Evolutionary conservation across 352 stramenopile genomes (phyloP).

Genomic region (Globisporangium rhizosaccharum): DNA sequence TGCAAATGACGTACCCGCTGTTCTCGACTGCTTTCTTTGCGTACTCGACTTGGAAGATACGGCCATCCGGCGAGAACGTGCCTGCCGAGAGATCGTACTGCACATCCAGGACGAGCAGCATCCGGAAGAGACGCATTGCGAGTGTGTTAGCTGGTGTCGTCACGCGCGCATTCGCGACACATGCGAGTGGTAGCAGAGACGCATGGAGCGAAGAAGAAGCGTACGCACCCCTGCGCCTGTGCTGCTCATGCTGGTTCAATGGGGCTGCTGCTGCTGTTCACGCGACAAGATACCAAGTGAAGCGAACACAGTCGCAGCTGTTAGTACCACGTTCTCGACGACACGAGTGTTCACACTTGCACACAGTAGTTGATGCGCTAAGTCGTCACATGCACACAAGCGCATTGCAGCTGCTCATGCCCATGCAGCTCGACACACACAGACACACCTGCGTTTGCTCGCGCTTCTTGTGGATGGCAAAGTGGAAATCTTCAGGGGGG

Average conservation of each 20-base stretch:
- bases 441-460: background rate
- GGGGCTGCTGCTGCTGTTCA: background rate
- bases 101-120: background rate
- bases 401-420: background rate
- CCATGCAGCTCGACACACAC: background rate
- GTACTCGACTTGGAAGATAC: conserved; percentile 99
- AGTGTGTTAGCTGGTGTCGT: background rate
- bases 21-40: conserved; percentile 98
- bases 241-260: conserved; percentile 60
- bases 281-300: background rate
- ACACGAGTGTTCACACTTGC: too few relatives aligned
- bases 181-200: background rate
- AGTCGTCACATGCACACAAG: background rate
- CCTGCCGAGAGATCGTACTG: conserved; percentile 85
- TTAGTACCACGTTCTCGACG: background rate
- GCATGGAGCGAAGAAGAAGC: background rate
- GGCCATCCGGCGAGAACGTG: conserved; percentile 97
- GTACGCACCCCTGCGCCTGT: conserved; percentile 62
- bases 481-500: background rate
- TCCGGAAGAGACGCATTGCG: too few relatives aligned
- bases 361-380: background rate
- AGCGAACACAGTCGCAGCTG: background rate
- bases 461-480: background rate
- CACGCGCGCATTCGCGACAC: background rate
- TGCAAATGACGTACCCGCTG: conserved; percentile 56